phyloP scores from a whole-genome alignment of 225 moss, liverwort and hornwort genomes.

The Pleurozium schreberi region DNA sequence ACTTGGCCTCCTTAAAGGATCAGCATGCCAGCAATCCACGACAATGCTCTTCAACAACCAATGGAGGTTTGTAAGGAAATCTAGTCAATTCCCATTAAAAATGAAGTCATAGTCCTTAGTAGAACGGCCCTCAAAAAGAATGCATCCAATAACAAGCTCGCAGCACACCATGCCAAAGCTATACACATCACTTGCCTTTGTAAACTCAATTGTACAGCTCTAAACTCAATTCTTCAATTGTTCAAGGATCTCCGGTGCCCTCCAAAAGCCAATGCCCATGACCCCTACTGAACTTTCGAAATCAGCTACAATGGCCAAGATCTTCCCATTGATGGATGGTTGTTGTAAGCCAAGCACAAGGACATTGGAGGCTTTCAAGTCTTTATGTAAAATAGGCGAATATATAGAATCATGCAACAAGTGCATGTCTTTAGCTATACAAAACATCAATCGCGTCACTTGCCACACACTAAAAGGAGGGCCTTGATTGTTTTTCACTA shows the following conservation, averaged over 20 bases:
- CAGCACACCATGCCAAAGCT: background rate
- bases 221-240: background rate
- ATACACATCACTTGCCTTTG: background rate
- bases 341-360: background rate
- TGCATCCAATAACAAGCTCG: background rate
- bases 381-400: background rate
- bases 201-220: background rate
- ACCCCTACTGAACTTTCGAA: background rate
- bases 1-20: background rate
- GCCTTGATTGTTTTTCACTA: background rate
- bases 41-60: background rate
- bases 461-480: background rate
- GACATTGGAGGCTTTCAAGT: background rate
- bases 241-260: background rate
- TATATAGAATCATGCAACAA: rapidly evolving
- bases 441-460: background rate
- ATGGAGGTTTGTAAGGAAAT: background rate
- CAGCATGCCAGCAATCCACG: background rate
- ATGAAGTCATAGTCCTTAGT: background rate
- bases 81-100: background rate
- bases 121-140: background rate
- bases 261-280: background rate
- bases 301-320: background rate
- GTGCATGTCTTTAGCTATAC: background rate
- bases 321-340: background rate